A percentile compares a stretch with the other conserved stretches of the same genome.
phyloP scores from a whole-genome alignment of 306 rosid species.

The Herpetospermum pedunculosum region DNA sequence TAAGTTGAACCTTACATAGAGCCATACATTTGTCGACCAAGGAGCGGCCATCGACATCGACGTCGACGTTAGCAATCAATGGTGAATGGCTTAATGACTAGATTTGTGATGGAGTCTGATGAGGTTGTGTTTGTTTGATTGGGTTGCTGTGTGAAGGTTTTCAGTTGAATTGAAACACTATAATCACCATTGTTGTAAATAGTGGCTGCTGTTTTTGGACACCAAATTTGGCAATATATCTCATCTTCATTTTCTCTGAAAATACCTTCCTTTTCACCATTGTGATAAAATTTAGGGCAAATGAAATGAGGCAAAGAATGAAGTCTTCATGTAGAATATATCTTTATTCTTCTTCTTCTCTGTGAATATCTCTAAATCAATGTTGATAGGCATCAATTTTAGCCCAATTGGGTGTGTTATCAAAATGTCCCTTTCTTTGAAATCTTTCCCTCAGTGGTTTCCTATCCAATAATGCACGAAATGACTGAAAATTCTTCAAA shows the following conservation, averaged over 20 bases:
- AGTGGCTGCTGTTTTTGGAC: background rate
- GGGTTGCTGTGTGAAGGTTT: background rate
- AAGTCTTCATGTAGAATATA: background rate
- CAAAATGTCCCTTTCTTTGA: background rate
- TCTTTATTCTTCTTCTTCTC: background rate
- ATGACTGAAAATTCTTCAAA: background rate
- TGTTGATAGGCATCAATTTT: background rate
- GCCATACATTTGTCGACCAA: background rate
- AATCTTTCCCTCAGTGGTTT: background rate
- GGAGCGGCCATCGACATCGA: background rate
- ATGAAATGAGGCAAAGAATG: background rate
- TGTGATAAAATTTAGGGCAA: background rate
- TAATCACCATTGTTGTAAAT: constrained; percentile 5
- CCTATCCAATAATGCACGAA: background rate
- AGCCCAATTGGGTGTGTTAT: background rate
- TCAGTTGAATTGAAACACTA: background rate
- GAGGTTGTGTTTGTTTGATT: constrained; percentile 1
- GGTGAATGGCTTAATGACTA: background rate
- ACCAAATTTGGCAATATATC: background rate
- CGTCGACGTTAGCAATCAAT: background rate
- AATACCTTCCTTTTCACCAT: background rate
- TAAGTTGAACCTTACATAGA: background rate
- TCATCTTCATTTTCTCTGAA: background rate
- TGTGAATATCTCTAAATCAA: background rate
- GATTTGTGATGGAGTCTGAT: background rate